These are phyloP conservation scores for Ganoderma lucidum DNA, from an alignment of 1,284 basidiomycete genomes.

Conservation along the genomic window DNA sequence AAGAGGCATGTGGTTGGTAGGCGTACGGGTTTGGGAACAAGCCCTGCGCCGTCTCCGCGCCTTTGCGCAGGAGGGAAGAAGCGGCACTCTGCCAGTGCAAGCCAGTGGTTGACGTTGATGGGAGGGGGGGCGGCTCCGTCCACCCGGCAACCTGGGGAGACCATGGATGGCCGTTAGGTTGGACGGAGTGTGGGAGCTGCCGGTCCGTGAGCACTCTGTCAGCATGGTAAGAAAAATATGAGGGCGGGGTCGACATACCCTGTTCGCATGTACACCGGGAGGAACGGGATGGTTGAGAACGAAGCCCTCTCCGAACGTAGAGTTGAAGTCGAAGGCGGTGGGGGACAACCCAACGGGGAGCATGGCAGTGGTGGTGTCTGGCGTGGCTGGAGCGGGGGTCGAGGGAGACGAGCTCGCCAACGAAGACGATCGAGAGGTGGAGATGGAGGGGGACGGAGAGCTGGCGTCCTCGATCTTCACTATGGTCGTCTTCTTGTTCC, in stretches of 20 bases:
- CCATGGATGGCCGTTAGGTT: neutral
- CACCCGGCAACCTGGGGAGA: neutral
- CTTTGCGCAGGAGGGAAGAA: neutral
- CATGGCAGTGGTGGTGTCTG: neutral
- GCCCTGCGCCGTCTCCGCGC: neutral
- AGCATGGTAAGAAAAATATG: neutral
- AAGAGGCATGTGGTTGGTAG: neutral
- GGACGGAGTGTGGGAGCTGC: neutral
- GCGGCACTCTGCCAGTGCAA: neutral
- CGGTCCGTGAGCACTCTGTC: neutral
- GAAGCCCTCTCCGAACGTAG: neutral
- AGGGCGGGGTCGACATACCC: neutral
- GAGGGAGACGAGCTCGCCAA: neutral
- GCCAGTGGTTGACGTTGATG: neutral
- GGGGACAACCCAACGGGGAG: neutral
- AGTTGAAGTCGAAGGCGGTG: neutral
- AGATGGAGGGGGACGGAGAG: neutral
- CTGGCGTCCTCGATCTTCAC: neutral
- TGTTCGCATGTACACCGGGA: neutral
- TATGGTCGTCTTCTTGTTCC: conserved; percentile 57
- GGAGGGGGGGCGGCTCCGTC: neutral
- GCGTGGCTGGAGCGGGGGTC: neutral
- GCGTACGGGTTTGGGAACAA: neutral
- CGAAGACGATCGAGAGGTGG: neutral
- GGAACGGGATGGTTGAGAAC: neutral